Evolutionary conservation across 495 filamentous ascomycete genomes (phyloP), one percentile per base, ranked within the genome.

Genomic region (Trichoderma erinaceum): DNA sequence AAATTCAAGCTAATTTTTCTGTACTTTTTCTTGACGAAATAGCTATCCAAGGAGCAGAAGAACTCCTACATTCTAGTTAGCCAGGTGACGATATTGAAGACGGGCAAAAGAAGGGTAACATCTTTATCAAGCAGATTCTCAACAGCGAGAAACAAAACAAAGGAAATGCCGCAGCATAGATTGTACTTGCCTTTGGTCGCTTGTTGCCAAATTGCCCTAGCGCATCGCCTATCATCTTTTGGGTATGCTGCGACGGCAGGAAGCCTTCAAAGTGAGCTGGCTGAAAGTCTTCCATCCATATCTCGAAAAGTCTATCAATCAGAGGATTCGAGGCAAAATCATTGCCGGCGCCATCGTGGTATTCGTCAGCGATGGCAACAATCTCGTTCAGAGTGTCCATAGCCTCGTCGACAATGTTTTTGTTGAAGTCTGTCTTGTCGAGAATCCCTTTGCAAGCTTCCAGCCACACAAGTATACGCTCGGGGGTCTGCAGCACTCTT

Each of bases 391-490:
- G 77, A 68, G 84, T 80, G 27, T 80, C 82, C 67, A 83, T 76
- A 11, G 84, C 83, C 74, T 89, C 87, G 35, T 79, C 76, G 56
- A 86, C 83, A 58, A 88, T 76, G 25, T 81, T 82, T 71, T 85
- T 86, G 72, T 88, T 84, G 64, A 82, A 82, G 16, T 81, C 83
- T 38, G 88, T 73, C 66, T 85, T 41, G 43, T 35, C 82, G 63
- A 92, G 74, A 1, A 85, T 83, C 3, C 86, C 86, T 65, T 81
- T 78, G 32, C 89, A 77, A 46, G 90, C 80, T 15, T 87, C 83
- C 84, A 88, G 90, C 90, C 90, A 92, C 71, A 87, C 81, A 63
- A 85, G 71, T 43, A 87, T 73, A 67, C 82, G 80, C 21, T 76
- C 80, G 3, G 84, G 79, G 2, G 84, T 81, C 29, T 75, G 77